phyloP scores from a whole-genome alignment of 164 flowering plant species.

The Aristolochia californica region DNA sequence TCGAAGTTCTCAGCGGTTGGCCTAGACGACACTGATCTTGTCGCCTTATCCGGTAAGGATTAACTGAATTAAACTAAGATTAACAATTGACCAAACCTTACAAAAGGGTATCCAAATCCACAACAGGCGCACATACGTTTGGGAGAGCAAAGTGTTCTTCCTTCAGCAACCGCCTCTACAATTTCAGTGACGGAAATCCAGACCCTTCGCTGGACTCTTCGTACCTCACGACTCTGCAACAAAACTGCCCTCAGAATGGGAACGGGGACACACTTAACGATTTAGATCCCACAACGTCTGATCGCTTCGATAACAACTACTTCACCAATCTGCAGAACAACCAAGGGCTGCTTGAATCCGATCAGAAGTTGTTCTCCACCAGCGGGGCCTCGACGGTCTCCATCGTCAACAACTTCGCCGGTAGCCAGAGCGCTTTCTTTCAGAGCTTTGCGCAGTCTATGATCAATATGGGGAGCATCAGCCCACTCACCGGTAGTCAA shows the following conservation, averaged over 20 bases:
- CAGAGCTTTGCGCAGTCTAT: constrained; percentile 12
- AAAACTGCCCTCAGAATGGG: constrained; percentile 7
- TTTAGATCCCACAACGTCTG: constrained; percentile 11
- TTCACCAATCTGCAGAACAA: constrained; percentile 14
- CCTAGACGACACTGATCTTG: constrained; percentile 21
- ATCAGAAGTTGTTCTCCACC: constrained; percentile 13
- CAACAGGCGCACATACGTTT: constrained; percentile 17
- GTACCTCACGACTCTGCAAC: constrained; percentile 1
- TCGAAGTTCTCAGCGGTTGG: constrained; percentile 23
- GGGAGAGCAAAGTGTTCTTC: constrained; percentile 11
- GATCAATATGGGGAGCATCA: constrained; percentile 16
- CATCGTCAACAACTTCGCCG: constrained; percentile 10
- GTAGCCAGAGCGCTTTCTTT: constrained; percentile 11
- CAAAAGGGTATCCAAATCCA: neutral
- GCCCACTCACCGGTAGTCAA: constrained; percentile 11
- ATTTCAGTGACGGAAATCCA: constrained; percentile 6
- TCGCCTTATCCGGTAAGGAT: constrained; percentile 23
- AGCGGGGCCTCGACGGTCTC: constrained; percentile 5
- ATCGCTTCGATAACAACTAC: constrained; percentile 11
- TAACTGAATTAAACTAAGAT: too few species aligned
- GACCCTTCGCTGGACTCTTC: constrained; percentile 7
- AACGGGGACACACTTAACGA: neutral
- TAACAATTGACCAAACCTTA: neutral
- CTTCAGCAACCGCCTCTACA: constrained; percentile 10
- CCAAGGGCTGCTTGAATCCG: constrained; percentile 12